Percentiles rank a stretch among this genome's conserved stretches.
phyloP scores from a whole-genome alignment of 2,329 filamentous ascomycete genomes.

The Cucurbitaria berberidis region DNA sequence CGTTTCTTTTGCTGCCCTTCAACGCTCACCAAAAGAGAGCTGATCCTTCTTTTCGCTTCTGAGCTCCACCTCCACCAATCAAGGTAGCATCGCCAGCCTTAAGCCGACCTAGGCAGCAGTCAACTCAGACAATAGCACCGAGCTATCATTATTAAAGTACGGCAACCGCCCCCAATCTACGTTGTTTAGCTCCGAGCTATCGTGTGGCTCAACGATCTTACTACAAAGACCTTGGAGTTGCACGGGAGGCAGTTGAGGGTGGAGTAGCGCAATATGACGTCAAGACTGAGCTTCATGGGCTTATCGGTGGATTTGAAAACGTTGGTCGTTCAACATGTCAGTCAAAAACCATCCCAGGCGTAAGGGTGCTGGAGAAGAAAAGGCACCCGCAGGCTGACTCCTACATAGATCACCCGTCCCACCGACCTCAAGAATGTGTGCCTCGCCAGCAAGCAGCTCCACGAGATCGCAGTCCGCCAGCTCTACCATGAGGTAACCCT shows the following conservation, averaged over 20 bases:
- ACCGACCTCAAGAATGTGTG: conserved; percentile 57
- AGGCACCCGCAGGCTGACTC: not conserved
- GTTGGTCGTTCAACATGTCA: conserved; percentile 48
- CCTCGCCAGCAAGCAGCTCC: conserved; percentile 55
- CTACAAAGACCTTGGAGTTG: not conserved
- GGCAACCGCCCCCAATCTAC: not conserved
- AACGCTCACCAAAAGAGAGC: not conserved
- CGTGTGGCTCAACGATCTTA: not conserved
- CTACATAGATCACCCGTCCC: conserved; percentile 50
- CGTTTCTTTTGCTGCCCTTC: conserved; percentile 6
- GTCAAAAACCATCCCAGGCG: conserved; percentile 12
- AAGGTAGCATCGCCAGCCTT: conserved; percentile 1
- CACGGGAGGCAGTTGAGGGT: not conserved
- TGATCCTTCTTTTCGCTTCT: not conserved
- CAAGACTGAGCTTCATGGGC: conserved; percentile 40
- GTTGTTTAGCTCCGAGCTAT: not conserved
- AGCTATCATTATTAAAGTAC: not conserved
- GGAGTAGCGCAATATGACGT: conserved; percentile 29
- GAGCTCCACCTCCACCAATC: conserved; percentile 14
- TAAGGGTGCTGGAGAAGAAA: not conserved
- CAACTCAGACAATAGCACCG: not conserved
- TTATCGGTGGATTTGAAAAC: conserved; percentile 49
- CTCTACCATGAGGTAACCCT: conserved; percentile 57
- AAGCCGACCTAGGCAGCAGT: conserved; percentile 8
- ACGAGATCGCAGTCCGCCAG: conserved; percentile 53